Evolutionary conservation across 306 rosid genomes (phyloP).

Genomic region (Geum urbanum): DNA sequence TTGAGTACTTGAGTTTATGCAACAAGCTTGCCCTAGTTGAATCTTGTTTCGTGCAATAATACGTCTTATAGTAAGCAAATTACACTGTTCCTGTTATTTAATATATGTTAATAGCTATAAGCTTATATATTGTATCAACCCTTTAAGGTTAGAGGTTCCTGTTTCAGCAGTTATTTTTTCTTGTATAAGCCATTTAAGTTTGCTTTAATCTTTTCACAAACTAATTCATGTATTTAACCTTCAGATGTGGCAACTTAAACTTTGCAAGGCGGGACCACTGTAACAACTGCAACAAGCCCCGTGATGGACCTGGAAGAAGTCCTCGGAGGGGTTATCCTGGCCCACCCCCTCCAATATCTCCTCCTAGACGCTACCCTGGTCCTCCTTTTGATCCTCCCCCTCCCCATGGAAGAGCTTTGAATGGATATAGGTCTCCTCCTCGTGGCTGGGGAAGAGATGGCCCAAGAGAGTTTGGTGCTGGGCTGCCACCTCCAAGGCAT

Average conservation of each 20-base stretch:
- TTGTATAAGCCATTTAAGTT: neutral
- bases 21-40: slow-evolving; percentile 5
- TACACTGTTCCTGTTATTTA: neutral
- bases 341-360: slow-evolving; percentile 54
- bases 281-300: slow-evolving; percentile 75
- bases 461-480: slow-evolving; percentile 63
- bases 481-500: slow-evolving; percentile 63
- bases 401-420: slow-evolving; percentile 65
- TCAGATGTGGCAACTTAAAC: slow-evolving; percentile 87
- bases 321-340: slow-evolving; percentile 72
- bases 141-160: neutral
- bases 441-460: slow-evolving; percentile 73
- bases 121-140: neutral
- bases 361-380: slow-evolving; percentile 67
- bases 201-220: neutral
- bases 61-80: neutral
- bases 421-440: slow-evolving; percentile 80
- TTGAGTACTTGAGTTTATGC: neutral
- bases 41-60: neutral
- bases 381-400: slow-evolving; percentile 68
- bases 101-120: slow-evolving; percentile 4
- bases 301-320: slow-evolving; percentile 59
- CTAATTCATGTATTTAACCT: neutral
- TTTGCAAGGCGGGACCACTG: slow-evolving; percentile 91
- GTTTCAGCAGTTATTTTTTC: neutral